Base-by-base conservation (phyloP, 106 monocot genomes). In the Phalaenopsis equestris region DNA sequence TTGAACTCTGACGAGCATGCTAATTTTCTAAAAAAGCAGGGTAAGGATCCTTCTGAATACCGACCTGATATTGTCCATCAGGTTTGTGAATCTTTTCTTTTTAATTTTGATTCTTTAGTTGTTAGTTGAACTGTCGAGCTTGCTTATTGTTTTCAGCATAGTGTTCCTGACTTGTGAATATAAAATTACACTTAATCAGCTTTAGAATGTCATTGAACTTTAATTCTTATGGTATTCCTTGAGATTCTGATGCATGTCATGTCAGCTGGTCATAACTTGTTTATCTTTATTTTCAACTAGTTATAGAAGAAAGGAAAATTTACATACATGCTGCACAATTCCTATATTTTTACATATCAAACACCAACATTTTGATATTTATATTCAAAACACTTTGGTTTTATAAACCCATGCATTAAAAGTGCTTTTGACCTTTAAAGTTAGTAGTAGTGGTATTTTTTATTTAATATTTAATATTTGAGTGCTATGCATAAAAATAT, bases 1-100 rank as follows among this genome's bases (percentile, higher is more conserved):
- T 76, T 92, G 87, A 92, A 89, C 86, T 92, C 92, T 11, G 92
- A 92, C 81, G 89, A 92, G 38, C 92, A 92, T 84, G 84, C 87
- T 39, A 90, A 92, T 55, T 92, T 84, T 80, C 77, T 92, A 49
- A 90, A 82, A 77, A 90, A 92, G 84, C 92, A 92, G 55, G 83
- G 83, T 47, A 83, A 87, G 17, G 85, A 92, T 76, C 92, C 92
- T 24, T 87, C 87, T 83, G 88, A 92, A 84, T 92, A 92, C 52
- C 84, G 92, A 70, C 92, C 92, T 76, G 92, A 92, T 76, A 92
- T 92, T 65, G 82, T 92, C 77, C 92, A 92, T 39, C 92, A 92
- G 87, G 92, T 90, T 37, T 68, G 19, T 52, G 5, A 76, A 45
- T 72, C 18, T 42, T 18, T 74, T 45, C 0, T 43, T 43, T 74